Conservation (phyloP, 2,329 filamentous ascomycete species). For the Paracamarosporium sp. region DNA sequence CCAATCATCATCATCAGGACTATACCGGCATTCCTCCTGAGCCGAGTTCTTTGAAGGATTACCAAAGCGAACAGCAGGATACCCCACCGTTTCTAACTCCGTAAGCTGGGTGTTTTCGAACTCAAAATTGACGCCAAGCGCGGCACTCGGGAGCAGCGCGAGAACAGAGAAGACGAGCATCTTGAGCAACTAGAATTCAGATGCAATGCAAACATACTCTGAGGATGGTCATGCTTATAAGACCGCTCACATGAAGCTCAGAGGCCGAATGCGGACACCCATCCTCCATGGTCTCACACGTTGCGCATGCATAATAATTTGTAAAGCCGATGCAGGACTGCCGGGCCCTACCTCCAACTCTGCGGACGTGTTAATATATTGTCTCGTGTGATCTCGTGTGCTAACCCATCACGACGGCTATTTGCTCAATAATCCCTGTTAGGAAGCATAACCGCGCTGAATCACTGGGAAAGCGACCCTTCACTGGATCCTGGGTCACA, state of each 20-base stretch:
- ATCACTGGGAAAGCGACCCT: not conserved
- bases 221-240: not conserved
- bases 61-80: conserved; percentile 24
- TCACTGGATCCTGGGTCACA: not conserved
- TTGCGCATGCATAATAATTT: not conserved
- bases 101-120: conserved; percentile 32
- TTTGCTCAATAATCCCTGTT: not conserved
- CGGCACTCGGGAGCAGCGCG: not conserved
- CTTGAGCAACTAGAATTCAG: not conserved
- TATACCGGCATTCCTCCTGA: conserved; percentile 21
- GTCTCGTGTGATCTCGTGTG: conserved; percentile 5
- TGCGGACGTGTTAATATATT: not conserved
- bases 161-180: not conserved
- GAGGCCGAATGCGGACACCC: not conserved
- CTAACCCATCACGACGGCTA: not conserved
- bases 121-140: conserved; percentile 24
- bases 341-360: not conserved
- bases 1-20: conserved; percentile 28
- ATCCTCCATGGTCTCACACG: not conserved
- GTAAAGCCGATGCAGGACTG: not conserved
- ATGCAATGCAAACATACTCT: not conserved
- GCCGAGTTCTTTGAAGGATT: not conserved
- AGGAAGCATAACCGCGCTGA: not conserved
- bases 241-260: not conserved
- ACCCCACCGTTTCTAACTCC: conserved; percentile 21